A percentile compares a stretch with the other conserved stretches of the same genome.
These are phyloP conservation scores for Colletotrichum gigasporum DNA, from an alignment of 2,329 filamentous ascomycete genomes.

Conservation along the genomic window DNA sequence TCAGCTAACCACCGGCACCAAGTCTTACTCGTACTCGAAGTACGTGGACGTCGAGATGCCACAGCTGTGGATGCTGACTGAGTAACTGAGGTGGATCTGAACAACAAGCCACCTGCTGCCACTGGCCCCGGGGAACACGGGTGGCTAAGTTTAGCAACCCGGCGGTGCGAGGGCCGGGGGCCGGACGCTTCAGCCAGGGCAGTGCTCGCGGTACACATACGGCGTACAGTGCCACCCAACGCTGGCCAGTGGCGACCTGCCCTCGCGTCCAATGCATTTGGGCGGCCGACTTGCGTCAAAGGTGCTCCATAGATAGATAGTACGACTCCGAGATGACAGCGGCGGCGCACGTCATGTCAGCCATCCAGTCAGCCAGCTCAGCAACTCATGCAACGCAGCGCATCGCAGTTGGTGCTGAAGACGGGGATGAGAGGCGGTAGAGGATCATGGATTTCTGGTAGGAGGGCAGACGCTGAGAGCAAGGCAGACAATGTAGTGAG, in stretches of 20 bases:
- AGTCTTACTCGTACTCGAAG: no score
- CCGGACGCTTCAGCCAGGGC: no score
- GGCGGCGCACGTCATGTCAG: neutral
- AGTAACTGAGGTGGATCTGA: neutral
- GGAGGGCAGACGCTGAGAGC: no score
- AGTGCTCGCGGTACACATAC: no score
- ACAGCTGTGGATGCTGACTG: neutral
- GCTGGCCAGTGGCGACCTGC: no score
- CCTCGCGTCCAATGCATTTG: neutral
- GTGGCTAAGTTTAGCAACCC: slow-evolving; percentile 26
- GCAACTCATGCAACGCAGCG: neutral
- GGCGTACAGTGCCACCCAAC: no score
- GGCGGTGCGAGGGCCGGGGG: neutral
- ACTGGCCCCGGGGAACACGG: slow-evolving; percentile 4
- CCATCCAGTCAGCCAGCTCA: neutral
- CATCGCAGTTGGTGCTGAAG: neutral
- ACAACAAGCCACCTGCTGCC: neutral
- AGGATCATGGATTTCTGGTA: no score
- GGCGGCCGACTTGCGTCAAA: neutral
- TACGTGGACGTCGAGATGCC: neutral
- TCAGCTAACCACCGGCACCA: no score
- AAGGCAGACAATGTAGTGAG: no score
- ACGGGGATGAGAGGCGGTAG: neutral
- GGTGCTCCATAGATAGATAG: no score
- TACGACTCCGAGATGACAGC: slow-evolving; percentile 5